phyloP scores from a whole-genome alignment of 441 rosid genomes.

The Euphorbia neoarborescens region DNA sequence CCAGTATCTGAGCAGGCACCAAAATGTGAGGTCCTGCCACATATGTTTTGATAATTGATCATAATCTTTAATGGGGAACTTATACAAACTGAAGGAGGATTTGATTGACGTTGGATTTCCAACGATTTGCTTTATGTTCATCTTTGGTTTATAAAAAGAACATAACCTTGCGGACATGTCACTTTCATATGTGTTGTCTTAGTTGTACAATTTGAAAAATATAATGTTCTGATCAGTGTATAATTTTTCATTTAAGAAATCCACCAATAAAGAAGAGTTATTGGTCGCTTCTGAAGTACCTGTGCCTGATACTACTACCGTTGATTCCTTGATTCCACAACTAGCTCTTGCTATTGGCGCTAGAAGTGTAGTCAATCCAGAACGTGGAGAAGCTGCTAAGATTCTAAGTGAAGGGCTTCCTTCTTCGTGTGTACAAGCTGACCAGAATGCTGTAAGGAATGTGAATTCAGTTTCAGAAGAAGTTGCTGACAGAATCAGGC shows the following conservation, averaged over 20 bases:
- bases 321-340: constrained; percentile 29
- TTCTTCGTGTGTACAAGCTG: constrained; percentile 20
- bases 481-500: constrained; percentile 40
- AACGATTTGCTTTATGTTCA: neutral
- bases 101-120: neutral
- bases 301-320: constrained; percentile 26
- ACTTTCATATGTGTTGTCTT: neutral
- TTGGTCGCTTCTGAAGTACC: constrained; percentile 28
- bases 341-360: constrained; percentile 25
- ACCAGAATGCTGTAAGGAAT: constrained; percentile 15
- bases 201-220: neutral
- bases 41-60: neutral
- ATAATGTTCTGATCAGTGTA: constrained; percentile 1
- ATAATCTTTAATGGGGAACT: neutral
- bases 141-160: neutral
- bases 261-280: constrained; percentile 10
- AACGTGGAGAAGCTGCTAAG: constrained; percentile 23
- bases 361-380: constrained; percentile 25
- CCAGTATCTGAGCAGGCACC: neutral
- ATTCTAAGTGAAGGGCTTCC: constrained; percentile 26
- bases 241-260: constrained; percentile 13
- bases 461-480: constrained; percentile 27
- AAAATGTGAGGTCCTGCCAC: neutral
- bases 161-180: neutral
- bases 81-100: neutral